These are phyloP conservation scores for Eimeria acervulina DNA, from an alignment of 169 alveolate species.

Conservation along the genomic window DNA sequence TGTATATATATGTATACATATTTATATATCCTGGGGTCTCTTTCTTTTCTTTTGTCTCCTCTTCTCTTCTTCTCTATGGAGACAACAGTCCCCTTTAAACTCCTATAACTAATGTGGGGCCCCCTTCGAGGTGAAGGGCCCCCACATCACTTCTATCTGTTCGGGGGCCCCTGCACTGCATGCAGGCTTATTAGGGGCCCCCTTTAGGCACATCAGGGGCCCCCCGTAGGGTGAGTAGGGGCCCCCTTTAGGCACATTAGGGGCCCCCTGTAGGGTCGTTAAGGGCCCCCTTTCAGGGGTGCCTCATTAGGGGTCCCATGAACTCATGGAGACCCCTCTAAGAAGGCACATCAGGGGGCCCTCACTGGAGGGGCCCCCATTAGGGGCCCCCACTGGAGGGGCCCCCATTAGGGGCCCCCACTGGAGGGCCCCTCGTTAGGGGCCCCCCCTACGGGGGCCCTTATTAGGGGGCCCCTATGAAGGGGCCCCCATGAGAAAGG, in stretches of 20 bases:
- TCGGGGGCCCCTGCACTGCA: neutral
- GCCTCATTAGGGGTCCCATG: neutral
- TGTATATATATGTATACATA: neutral
- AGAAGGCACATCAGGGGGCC: too few relatives aligned
- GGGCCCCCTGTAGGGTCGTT: neutral
- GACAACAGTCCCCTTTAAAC: too few relatives aligned
- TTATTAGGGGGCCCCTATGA: neutral
- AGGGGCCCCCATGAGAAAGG: neutral
- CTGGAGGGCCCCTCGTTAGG: slow-evolving; percentile 8
- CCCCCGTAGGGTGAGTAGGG: neutral
- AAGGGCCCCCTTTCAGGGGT: slow-evolving; percentile 2
- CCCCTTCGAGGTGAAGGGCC: neutral
- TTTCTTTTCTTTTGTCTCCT: neutral
- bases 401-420: slow-evolving; percentile 6
- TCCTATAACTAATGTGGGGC: too few relatives aligned
- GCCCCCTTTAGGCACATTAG: neutral
- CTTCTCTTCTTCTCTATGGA: neutral
- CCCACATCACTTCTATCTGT: neutral
- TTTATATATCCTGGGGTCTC: neutral
- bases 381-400: slow-evolving; percentile 2
- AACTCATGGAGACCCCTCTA: neutral
- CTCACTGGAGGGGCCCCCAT: neutral
- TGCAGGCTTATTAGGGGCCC: neutral
- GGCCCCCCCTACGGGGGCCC: slow-evolving; percentile 23
- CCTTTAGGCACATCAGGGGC: neutral